These are phyloP conservation scores for Crinitomyces ghanaensis DNA, from an alignment of 805 yeast species.

Conservation along the genomic window DNA sequence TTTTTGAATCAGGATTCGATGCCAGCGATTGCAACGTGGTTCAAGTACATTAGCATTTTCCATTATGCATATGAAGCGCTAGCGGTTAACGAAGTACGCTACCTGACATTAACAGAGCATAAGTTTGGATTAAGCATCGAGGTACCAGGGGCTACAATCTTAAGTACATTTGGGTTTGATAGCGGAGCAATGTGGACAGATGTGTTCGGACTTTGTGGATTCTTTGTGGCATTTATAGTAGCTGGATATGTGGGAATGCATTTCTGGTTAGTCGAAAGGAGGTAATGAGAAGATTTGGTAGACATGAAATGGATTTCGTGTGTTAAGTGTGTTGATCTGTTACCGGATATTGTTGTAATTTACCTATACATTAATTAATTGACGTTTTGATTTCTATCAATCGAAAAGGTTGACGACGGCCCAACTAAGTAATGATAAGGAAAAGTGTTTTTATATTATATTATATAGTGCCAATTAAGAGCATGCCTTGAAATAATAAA, in stretches of 20 bases:
- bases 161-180: slow-evolving; percentile 89
- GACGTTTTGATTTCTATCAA: too few species aligned
- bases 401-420: too few species aligned
- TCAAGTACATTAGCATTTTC: slow-evolving; percentile 79
- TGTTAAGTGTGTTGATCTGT: too few species aligned
- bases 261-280: slow-evolving; percentile 60
- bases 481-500: too few species aligned
- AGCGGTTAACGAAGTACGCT: slow-evolving; percentile 84
- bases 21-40: slow-evolving; percentile 47
- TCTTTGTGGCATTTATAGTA: slow-evolving; percentile 46
- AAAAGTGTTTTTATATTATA: too few species aligned
- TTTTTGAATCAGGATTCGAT: slow-evolving; percentile 74
- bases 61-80: slow-evolving; percentile 94
- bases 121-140: slow-evolving; percentile 90
- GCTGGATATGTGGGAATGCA: slow-evolving; percentile 70
- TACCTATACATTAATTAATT: too few species aligned
- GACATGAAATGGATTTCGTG: too few species aligned
- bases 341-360: too few species aligned
- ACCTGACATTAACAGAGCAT: slow-evolving; percentile 69
- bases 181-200: slow-evolving; percentile 67
- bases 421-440: too few species aligned
- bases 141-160: slow-evolving; percentile 95
- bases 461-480: too few species aligned
- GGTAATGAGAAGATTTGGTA: slow-evolving; percentile 28
- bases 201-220: slow-evolving; percentile 43